Percentiles rank a stretch among this genome's conserved stretches.
phyloP scores from a whole-genome alignment of 139 green algal genomes.

The Pedinophyceae sp. region DNA sequence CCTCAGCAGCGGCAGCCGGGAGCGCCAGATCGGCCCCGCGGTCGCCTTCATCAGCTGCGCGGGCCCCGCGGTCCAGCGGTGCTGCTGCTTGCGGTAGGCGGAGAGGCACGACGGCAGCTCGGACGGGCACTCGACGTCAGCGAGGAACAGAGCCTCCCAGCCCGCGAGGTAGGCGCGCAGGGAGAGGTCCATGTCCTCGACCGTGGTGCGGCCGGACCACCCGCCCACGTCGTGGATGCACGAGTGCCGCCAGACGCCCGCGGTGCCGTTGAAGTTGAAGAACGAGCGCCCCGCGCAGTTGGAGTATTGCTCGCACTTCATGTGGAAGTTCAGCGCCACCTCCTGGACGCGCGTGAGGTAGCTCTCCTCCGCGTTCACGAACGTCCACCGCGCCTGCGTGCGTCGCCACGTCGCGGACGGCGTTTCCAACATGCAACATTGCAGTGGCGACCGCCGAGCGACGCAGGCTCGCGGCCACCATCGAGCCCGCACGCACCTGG shows the following conservation, averaged over 20 bases:
- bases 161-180: slow-evolving; percentile 63
- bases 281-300: slow-evolving; percentile 50
- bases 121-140: slow-evolving; percentile 35
- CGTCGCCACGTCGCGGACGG: background rate
- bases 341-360: slow-evolving; percentile 57
- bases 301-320: slow-evolving; percentile 67
- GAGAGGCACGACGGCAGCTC: slow-evolving; percentile 80
- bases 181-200: slow-evolving; percentile 84
- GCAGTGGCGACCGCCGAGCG: background rate
- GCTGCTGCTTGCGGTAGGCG: slow-evolving; percentile 95
- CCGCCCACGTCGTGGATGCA: slow-evolving; percentile 76
- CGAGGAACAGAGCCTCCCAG: slow-evolving; percentile 71
- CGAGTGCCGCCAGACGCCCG: slow-evolving; percentile 43
- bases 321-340: slow-evolving; percentile 71
- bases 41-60: slow-evolving; percentile 57
- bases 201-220: slow-evolving; percentile 82
- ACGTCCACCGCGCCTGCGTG: slow-evolving; percentile 67
- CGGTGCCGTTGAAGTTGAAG: slow-evolving; percentile 86
- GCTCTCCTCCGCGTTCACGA: slow-evolving; percentile 40
- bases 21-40: slow-evolving; percentile 38
- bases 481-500: slow-evolving; percentile 1
- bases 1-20: slow-evolving; percentile 23
- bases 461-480: background rate
- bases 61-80: slow-evolving; percentile 76
- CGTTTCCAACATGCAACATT: background rate